Evolutionary conservation across 495 filamentous ascomycete species (phyloP).

Genomic region (Collariella sp.): DNA sequence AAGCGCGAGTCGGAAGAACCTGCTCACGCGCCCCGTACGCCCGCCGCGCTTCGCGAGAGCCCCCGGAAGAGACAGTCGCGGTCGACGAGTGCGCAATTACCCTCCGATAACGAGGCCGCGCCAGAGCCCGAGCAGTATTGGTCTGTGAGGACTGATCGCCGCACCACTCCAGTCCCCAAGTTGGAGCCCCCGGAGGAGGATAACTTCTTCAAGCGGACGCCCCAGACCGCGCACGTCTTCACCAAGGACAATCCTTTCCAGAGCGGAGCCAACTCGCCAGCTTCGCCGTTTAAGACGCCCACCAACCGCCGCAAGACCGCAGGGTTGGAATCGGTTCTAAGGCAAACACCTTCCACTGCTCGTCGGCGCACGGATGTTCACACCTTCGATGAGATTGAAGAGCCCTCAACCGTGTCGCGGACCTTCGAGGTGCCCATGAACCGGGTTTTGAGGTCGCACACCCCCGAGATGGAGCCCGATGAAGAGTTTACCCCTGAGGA

Average conservation of each 20-base stretch:
- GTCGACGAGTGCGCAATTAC: constrained; percentile 37
- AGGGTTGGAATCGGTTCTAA: constrained; percentile 18
- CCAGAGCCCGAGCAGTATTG: constrained; percentile 29
- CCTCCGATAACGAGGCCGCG: constrained; percentile 45
- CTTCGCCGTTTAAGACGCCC: constrained; percentile 30
- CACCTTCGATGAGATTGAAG: constrained; percentile 15
- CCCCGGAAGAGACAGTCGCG: constrained; percentile 46
- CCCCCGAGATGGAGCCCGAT: constrained; percentile 47
- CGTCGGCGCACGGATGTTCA: constrained; percentile 32
- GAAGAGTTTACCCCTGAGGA: constrained; percentile 94
- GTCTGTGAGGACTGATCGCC: constrained; percentile 21
- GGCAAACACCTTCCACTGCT: constrained; percentile 23
- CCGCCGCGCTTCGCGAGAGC: constrained; percentile 32
- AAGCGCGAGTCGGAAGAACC: constrained; percentile 40
- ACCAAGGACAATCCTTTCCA: constrained; percentile 92
- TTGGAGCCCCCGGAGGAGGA: constrained; percentile 34
- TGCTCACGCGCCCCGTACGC: constrained; percentile 28
- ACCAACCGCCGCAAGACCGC: constrained; percentile 33
- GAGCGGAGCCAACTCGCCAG: constrained; percentile 52
- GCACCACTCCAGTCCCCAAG: constrained; percentile 38
- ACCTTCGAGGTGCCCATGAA: constrained; percentile 44
- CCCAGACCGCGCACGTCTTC: constrained; percentile 55
- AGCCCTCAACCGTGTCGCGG: constrained; percentile 26
- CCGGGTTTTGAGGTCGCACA: constrained; percentile 4
- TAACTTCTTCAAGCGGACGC: constrained; percentile 36